phyloP scores from a whole-genome alignment of 257 asterid species.

The Capsicum chinense region DNA sequence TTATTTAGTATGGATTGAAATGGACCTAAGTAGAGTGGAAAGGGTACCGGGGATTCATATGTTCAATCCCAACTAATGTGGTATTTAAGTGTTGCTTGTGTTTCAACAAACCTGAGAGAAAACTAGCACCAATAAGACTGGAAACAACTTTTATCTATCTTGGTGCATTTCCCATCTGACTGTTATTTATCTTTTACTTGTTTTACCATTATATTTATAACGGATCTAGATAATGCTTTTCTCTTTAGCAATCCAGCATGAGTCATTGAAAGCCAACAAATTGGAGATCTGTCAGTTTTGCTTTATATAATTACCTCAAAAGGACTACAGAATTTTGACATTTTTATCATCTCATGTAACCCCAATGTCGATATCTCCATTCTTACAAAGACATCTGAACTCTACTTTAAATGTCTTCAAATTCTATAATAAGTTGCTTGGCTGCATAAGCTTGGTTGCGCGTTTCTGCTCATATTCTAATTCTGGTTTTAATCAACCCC shows the following conservation, averaged over 20 bases:
- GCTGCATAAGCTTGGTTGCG: conserved; percentile 7
- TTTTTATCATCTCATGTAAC: background rate
- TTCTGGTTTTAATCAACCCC: conserved; percentile 25
- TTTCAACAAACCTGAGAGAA: too few relatives aligned
- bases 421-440: background rate
- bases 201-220: background rate
- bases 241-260: background rate
- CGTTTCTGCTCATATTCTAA: background rate
- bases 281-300: background rate
- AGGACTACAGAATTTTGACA: background rate
- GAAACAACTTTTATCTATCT: background rate
- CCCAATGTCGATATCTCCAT: background rate
- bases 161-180: conserved; percentile 17
- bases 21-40: too few relatives aligned
- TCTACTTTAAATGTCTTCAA: background rate
- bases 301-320: background rate
- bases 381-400: background rate
- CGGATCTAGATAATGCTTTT: background rate
- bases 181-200: background rate
- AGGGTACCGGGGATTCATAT: too few relatives aligned
- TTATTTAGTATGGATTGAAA: too few relatives aligned
- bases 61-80: too few relatives aligned
- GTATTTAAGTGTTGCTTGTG: too few relatives aligned
- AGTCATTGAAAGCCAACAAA: conserved; percentile 7
- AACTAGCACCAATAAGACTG: background rate